phyloP scores from a whole-genome alignment of 2,329 filamentous ascomycete species.

The Ophiostoma perfectum region DNA sequence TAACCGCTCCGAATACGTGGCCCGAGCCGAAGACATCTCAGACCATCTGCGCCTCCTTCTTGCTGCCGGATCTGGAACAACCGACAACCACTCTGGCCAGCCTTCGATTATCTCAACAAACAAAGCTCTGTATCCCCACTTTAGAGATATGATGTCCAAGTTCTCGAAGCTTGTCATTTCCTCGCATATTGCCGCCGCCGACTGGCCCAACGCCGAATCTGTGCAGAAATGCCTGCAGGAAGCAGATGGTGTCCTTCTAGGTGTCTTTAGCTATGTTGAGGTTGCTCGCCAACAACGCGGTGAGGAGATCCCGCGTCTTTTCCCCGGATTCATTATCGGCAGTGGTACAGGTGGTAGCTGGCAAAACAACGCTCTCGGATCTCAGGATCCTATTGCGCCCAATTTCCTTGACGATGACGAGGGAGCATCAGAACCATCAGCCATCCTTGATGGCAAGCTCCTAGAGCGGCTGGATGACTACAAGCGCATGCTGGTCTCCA shows the following conservation, averaged over 20 bases:
- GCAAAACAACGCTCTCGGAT: conserved; percentile 64
- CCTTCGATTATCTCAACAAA: conserved; percentile 99
- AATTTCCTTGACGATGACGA: conserved; percentile 85
- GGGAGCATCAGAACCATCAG: conserved; percentile 62
- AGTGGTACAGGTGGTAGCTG: conserved; percentile 81
- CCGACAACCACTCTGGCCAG: conserved; percentile 96
- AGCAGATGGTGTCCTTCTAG: conserved; percentile 90
- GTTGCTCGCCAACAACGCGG: conserved; percentile 89
- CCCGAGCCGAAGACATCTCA: conserved; percentile 93
- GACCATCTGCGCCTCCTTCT: conserved; percentile 89
- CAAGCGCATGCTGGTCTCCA: conserved; percentile 77
- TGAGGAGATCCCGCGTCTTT: conserved; percentile 85
- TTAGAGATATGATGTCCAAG: conserved; percentile 98
- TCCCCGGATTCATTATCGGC: conserved; percentile 87
- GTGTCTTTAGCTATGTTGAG: conserved; percentile 94
- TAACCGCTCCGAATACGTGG: conserved; percentile 84
- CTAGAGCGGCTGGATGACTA: conserved; percentile 81
- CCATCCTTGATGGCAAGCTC: conserved; percentile 67
- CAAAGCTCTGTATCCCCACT: conserved; percentile 93
- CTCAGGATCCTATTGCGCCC: conserved; percentile 67
- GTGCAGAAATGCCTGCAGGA: conserved; percentile 93
- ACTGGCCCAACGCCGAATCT: conserved; percentile 91
- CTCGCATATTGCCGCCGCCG: conserved; percentile 92
- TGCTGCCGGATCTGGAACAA: conserved; percentile 93
- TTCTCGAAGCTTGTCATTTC: conserved; percentile 99